Conservation (phyloP, 2,329 filamentous ascomycete genomes). For the Pseudonectria foliicola region DNA sequence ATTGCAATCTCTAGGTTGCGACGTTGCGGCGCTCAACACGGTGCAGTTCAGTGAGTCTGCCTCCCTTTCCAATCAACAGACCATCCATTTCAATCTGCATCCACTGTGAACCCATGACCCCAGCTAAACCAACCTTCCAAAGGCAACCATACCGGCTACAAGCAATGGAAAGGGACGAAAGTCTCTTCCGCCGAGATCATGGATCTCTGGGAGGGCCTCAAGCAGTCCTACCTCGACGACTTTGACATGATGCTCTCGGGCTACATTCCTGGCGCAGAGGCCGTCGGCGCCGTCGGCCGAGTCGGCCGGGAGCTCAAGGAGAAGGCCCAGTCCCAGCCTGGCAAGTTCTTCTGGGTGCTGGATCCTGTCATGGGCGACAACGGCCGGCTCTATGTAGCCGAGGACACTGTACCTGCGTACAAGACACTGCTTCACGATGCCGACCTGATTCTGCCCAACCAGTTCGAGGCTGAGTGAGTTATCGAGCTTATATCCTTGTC, state of each 20-base stretch:
- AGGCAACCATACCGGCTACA: slow-evolving; percentile 96
- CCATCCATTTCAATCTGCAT: slow-evolving; percentile 5
- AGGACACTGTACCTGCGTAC: slow-evolving; percentile 88
- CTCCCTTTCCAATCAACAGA: background rate
- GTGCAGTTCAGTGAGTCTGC: slow-evolving; percentile 82
- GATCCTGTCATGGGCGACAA: slow-evolving; percentile 99
- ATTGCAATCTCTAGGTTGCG: slow-evolving; percentile 87
- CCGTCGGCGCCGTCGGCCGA: slow-evolving; percentile 73
- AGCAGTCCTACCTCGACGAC: slow-evolving; percentile 74
- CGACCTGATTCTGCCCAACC: slow-evolving; percentile 90
- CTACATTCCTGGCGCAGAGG: slow-evolving; percentile 83
- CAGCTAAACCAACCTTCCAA: slow-evolving; percentile 8
- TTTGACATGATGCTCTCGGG: slow-evolving; percentile 95
- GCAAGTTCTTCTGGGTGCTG: slow-evolving; percentile 91
- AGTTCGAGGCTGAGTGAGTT: slow-evolving; percentile 89
- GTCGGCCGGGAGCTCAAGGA: slow-evolving; percentile 76
- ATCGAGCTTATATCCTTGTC: background rate
- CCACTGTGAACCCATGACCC: too few relatives aligned
- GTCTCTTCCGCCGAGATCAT: slow-evolving; percentile 75
- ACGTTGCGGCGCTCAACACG: slow-evolving; percentile 90
- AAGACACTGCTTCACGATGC: slow-evolving; percentile 71
- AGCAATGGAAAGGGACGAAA: slow-evolving; percentile 77
- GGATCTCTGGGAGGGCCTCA: slow-evolving; percentile 77
- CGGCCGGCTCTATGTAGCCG: slow-evolving; percentile 80
- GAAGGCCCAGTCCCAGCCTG: slow-evolving; percentile 54